Evolutionary conservation across 768 basidiomycete species (phyloP).

Genomic region (Mycena pura): DNA sequence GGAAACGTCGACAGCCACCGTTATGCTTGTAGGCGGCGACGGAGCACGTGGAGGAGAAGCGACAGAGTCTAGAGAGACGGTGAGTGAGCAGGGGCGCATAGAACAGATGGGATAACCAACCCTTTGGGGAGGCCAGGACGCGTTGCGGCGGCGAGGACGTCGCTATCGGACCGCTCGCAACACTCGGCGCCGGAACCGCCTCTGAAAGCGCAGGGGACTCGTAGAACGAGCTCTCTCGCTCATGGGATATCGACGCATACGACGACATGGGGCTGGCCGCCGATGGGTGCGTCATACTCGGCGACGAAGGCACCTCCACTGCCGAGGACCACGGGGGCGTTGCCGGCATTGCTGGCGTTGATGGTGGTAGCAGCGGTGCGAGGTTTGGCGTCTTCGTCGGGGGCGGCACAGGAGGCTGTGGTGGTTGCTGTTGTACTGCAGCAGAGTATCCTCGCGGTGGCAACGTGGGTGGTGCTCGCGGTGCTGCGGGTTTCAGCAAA

Average conservation of each 20-base stretch:
- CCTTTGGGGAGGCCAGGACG: conserved; percentile 48
- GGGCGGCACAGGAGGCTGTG: conserved; percentile 16
- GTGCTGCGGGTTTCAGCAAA: conserved; percentile 71
- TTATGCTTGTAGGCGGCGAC: conserved; percentile 46
- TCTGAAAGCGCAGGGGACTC: conserved; percentile 81
- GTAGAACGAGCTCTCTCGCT: conserved; percentile 72
- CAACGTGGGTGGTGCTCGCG: conserved; percentile 23
- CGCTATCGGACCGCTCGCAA: conserved; percentile 50
- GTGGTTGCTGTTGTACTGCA: conserved; percentile 22
- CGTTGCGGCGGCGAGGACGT: conserved; percentile 71
- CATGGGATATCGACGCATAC: conserved; percentile 69
- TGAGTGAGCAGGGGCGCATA: not conserved
- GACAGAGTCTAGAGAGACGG: conserved; percentile 44
- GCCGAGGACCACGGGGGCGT: conserved; percentile 43
- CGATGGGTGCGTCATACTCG: conserved; percentile 84
- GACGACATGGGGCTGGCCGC: conserved; percentile 84
- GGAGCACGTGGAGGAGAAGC: conserved; percentile 51
- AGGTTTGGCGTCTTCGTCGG: too few species aligned
- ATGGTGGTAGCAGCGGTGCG: conserved; percentile 41
- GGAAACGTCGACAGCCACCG: conserved; percentile 38
- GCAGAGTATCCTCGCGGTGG: conserved; percentile 24
- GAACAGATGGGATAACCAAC: conserved; percentile 38
- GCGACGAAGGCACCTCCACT: conserved; percentile 62
- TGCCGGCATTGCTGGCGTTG: conserved; percentile 42
- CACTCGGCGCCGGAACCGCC: conserved; percentile 50